Percentiles rank a stretch among this genome's conserved stretches.
phyloP scores from a whole-genome alignment of 2,329 filamentous ascomycete species.

The Ophiocordyceps robertsii region DNA sequence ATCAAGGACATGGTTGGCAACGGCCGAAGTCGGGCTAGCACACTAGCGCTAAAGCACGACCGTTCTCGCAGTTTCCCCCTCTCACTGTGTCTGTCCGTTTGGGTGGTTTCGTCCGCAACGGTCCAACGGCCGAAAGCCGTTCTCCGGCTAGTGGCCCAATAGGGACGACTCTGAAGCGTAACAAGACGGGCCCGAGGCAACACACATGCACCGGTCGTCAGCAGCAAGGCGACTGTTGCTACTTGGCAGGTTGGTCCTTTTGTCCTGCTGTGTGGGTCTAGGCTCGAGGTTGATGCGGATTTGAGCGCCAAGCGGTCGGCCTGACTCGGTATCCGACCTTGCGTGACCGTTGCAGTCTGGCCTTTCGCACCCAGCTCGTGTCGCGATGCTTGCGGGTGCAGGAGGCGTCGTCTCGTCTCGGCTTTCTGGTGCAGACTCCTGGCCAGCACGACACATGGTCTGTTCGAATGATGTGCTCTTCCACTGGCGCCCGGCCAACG shows the following conservation, averaged over 20 bases:
- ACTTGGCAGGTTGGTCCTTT: not conserved
- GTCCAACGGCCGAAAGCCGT: no score
- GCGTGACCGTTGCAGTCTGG: not conserved
- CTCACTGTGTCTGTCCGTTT: no score
- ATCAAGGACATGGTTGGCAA: not conserved
- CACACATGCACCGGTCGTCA: not conserved
- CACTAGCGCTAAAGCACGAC: not conserved
- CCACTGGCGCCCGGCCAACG: no score
- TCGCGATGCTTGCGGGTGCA: not conserved
- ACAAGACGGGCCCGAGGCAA: not conserved
- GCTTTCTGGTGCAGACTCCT: no score
- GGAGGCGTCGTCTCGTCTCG: no score
- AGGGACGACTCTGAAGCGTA: no score
- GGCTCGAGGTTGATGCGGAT: not conserved
- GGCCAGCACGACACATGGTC: no score
- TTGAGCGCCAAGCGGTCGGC: not conserved
- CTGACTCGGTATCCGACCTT: slow-evolving; percentile 1
- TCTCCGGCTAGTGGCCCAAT: no score
- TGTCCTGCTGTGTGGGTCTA: not conserved
- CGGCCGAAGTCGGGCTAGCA: not conserved
- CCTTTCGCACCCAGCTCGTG: not conserved
- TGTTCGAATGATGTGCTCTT: no score
- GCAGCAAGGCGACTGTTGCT: not conserved
- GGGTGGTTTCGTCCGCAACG: no score
- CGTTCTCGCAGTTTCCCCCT: no score